Evolutionary conservation across 352 stramenopile genomes (phyloP), one percentile per base, ranked within the genome.

Genomic region (Achlya hypogyna): DNA sequence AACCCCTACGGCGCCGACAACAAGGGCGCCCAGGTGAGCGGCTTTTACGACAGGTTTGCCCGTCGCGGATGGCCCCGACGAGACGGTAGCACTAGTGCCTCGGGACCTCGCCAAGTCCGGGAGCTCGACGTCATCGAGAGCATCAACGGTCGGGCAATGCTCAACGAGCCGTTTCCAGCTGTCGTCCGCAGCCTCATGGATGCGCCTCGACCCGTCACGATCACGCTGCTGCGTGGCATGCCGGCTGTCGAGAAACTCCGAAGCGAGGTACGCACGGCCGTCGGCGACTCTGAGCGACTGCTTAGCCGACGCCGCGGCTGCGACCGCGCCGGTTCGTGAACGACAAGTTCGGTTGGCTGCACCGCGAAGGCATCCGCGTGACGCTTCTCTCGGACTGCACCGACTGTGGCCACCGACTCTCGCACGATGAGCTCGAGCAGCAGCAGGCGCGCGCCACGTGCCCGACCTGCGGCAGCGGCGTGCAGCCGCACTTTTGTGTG

Each of bases 341-440:
- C 64, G 78, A 85, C 31, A 72, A 73, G n/a, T 83, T 82, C 58
- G 75, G 78, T 0, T 32, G 77, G 5, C 51, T 85, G 8, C 76
- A 75, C 4, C 31, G 65, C 58, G 65, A 62, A 5, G 71, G 71
- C 23, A 82, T 85, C 40, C 70, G 75, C 22, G 53, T 85, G 40
- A 80, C 70, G 5, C 64, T 75, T 3, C 63, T 81, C 1, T 72
- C 75, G 0, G 78, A 85, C 58, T 83, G 78, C 45, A 52, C 71
- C 5, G 38, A 10, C 12, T 85, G 78, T 9, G 64, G 72, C 20
- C 56, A 70, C 32, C 78, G 78, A 2, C 52, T 75, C 16, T 74
- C 53, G 0, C 49, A 82, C 0, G 51, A 68, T 0, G 71, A 85
- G 14, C 72, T 85, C 38, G 34, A 42, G 34, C 72, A 80, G 27